Evolutionary conservation across 768 basidiomycete genomes (phyloP), one percentile per base, ranked within the genome.

Genomic region (Rhodotorula kratochvilovae): DNA sequence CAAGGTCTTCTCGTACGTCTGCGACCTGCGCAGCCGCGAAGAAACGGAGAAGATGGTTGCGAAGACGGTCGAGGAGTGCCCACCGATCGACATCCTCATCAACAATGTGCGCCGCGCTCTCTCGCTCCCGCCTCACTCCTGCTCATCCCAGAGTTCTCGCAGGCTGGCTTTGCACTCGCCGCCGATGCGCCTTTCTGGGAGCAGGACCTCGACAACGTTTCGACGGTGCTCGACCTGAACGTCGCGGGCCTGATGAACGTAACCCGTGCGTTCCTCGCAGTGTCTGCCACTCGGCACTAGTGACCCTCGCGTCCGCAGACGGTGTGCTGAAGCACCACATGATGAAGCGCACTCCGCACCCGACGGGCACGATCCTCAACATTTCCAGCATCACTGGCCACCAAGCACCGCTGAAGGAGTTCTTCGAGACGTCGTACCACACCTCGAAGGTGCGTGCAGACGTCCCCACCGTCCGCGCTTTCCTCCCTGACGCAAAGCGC

Each of bases 131-230:
- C 39, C 5, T 31, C n/a, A n/a, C n/a, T n/a, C n/a, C n/a, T n/a
- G n/a, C n/a, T n/a, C n/a, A n/a, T n/a, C n/a, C n/a, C n/a, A n/a
- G n/a, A n/a, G n/a, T n/a, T n/a, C n/a, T n/a, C n/a, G n/a, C n/a
- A 58, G 57, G 57, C 57, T 27, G 57, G 57, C 8, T 58, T 6
- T 31, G 39, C 57, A 8, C 57, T 58, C 36, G 57, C 31, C 1
- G 57, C 57, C 23, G 33, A 31, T 5, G 36, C 57, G 3, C 57
- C 57, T 3, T 58, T 42, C 36, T 58, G 57, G 57, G 57, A 58
- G 36, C 57, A 58, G n/a, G 57, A 58, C 39, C 57, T 58, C 57
- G 57, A 39, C 25, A 58, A 58, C 57, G 57, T 58, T 27, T 31
- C 33, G 23, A 35, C 57, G 2, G 57, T 58, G 4, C 23, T 58